Conservation (phyloP, 345 rosid genomes). For the Eucalyptus globulus region DNA sequence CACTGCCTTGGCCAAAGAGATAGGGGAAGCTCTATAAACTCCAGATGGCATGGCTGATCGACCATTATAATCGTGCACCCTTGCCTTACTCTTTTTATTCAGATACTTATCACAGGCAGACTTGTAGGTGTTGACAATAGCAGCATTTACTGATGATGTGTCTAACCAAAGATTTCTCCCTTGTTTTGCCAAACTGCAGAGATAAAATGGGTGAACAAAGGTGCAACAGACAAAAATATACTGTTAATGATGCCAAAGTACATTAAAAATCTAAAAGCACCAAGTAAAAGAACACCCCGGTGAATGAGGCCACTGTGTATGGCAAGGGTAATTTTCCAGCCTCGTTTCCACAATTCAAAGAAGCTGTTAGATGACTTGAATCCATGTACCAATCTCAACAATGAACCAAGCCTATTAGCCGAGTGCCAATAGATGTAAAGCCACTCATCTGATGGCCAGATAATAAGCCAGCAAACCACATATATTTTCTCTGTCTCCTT, state of each 20-base stretch:
- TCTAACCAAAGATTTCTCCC: slow-evolving; percentile 83
- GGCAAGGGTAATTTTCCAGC: background rate
- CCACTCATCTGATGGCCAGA: background rate
- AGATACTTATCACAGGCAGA: slow-evolving; percentile 41
- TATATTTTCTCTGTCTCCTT: background rate
- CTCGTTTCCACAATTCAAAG: background rate
- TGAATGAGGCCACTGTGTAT: background rate
- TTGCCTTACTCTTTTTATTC: slow-evolving; percentile 13
- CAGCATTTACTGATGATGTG: slow-evolving; percentile 71
- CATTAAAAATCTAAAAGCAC: background rate
- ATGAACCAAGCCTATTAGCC: background rate
- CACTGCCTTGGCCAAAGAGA: slow-evolving; percentile 74
- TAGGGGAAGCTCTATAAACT: slow-evolving; percentile 65
- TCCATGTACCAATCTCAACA: background rate
- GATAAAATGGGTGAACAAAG: background rate
- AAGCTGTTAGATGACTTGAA: background rate
- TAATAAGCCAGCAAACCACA: background rate
- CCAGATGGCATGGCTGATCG: slow-evolving; percentile 40
- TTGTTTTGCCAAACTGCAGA: slow-evolving; percentile 56
- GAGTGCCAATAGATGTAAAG: background rate
- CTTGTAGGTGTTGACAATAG: slow-evolving; percentile 64
- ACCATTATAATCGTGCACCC: slow-evolving; percentile 13
- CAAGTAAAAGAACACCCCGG: background rate
- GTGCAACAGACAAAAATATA: background rate
- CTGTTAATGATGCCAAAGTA: background rate